Conservation (phyloP, 371 early-diverging fungal species). For the Conidiobolus incongruus region DNA sequence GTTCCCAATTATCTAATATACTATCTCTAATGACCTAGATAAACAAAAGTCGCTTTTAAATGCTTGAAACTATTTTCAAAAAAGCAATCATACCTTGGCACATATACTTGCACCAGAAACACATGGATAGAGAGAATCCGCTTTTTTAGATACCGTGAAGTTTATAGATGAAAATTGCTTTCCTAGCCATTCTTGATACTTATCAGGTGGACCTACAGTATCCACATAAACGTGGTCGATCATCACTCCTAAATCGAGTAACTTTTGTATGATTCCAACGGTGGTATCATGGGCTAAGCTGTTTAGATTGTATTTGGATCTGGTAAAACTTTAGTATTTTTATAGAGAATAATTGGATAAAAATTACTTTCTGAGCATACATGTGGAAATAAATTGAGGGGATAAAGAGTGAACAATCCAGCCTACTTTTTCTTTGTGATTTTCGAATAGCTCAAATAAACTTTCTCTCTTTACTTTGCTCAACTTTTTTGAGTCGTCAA, state of each 20-base stretch:
- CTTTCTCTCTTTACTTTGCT: conserved; percentile 43
- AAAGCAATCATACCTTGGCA: conserved; percentile 51
- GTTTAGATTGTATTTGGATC: conserved; percentile 84
- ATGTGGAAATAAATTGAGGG: conserved; percentile 69
- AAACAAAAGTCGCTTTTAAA: background rate
- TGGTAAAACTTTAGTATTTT: conserved; percentile 7
- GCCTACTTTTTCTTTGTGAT: conserved; percentile 40
- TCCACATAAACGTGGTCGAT: conserved; percentile 85
- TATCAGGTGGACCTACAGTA: conserved; percentile 85
- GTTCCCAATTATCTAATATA: conserved; percentile 50
- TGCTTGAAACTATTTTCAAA: background rate
- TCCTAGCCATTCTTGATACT: conserved; percentile 58
- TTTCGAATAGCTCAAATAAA: conserved; percentile 37
- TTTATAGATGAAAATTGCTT: conserved; percentile 43
- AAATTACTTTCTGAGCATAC: conserved; percentile 51
- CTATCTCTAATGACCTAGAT: conserved; percentile 69
- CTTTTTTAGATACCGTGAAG: conserved; percentile 84
- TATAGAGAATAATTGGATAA: background rate
- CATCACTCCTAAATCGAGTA: conserved; percentile 35
- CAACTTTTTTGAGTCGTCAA: conserved; percentile 78
- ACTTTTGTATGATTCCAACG: conserved; percentile 46
- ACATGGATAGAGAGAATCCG: conserved; percentile 85
- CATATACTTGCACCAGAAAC: conserved; percentile 98
- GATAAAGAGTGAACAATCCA: conserved; percentile 66
- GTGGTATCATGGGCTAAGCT: conserved; percentile 87